These are phyloP conservation scores for Buxus sempervirens DNA, from an alignment of 164 flowering plant genomes.

Conservation along the genomic window DNA sequence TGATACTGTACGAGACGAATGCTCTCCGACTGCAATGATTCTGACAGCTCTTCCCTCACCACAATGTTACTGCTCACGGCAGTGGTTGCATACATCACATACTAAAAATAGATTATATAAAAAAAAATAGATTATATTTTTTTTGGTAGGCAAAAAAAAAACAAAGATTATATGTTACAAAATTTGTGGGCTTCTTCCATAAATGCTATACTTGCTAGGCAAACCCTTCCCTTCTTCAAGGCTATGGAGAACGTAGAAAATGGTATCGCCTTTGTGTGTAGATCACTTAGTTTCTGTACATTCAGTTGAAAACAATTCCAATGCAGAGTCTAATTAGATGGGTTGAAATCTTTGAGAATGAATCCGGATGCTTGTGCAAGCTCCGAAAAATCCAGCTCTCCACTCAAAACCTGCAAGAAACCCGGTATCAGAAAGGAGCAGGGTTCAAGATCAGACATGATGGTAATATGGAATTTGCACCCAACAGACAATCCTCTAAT, in stretches of 20 bases:
- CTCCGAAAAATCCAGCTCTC: slow-evolving; percentile 56
- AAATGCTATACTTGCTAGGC: background rate
- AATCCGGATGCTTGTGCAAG: slow-evolving; percentile 67
- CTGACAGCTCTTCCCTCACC: too few relatives aligned
- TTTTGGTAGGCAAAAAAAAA: too few relatives aligned
- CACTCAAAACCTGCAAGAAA: slow-evolving; percentile 60
- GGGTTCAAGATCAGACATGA: background rate
- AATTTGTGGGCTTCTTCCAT: too few relatives aligned
- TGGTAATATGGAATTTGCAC: too few relatives aligned
- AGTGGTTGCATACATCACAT: too few relatives aligned
- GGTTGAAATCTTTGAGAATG: slow-evolving; percentile 23
- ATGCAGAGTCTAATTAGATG: slow-evolving; percentile 7
- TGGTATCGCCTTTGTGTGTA: background rate
- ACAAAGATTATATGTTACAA: too few relatives aligned
- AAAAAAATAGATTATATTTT: too few relatives aligned
- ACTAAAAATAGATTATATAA: too few relatives aligned
- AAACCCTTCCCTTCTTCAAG: background rate
- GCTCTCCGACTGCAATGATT: too few relatives aligned
- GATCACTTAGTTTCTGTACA: slow-evolving; percentile 8
- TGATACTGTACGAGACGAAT: too few relatives aligned
- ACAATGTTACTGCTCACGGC: too few relatives aligned
- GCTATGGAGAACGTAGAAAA: background rate
- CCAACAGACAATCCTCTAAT: too few relatives aligned
- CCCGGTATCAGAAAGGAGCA: background rate
- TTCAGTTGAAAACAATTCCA: background rate